Conservation (phyloP, 2,329 filamentous ascomycete genomes). For the Huntiella bhutanensis region DNA sequence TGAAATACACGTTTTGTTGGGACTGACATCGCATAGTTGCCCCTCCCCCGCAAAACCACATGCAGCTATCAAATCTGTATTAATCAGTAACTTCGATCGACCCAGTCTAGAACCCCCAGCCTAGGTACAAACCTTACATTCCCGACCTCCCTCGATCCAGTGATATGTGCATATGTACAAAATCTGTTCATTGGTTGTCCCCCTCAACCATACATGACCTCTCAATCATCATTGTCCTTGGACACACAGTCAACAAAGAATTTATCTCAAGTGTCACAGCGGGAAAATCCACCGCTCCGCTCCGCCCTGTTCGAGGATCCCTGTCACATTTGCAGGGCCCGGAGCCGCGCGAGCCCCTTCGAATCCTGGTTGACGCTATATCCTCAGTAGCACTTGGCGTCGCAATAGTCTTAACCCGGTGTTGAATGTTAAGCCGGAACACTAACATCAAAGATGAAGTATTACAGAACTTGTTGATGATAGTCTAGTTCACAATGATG, state of each 20-base stretch:
- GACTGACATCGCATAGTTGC: background rate
- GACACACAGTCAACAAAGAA: too few relatives aligned
- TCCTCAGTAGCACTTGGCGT: background rate
- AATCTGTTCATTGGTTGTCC: too few relatives aligned
- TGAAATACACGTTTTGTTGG: background rate
- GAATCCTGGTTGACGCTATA: background rate
- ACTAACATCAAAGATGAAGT: background rate
- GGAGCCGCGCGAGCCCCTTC: background rate
- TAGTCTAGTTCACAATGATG: background rate
- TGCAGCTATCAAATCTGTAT: too few relatives aligned
- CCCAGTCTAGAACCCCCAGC: too few relatives aligned
- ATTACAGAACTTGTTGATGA: background rate
- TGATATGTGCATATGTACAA: background rate
- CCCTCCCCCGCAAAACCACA: too few relatives aligned
- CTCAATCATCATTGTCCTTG: too few relatives aligned
- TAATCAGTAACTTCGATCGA: too few relatives aligned
- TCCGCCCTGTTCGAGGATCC: background rate
- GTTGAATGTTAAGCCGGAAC: background rate
- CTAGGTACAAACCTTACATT: background rate
- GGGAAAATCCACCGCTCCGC: constrained; percentile 3
- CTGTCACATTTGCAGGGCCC: background rate
- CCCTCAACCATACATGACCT: too few relatives aligned
- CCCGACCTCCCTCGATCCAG: background rate
- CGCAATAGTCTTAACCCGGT: background rate
- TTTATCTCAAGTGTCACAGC: background rate